Percentiles rank a stretch among this genome's conserved stretches.
phyloP scores from a whole-genome alignment of 345 rosid genomes.

The Syzygium aqueum region DNA sequence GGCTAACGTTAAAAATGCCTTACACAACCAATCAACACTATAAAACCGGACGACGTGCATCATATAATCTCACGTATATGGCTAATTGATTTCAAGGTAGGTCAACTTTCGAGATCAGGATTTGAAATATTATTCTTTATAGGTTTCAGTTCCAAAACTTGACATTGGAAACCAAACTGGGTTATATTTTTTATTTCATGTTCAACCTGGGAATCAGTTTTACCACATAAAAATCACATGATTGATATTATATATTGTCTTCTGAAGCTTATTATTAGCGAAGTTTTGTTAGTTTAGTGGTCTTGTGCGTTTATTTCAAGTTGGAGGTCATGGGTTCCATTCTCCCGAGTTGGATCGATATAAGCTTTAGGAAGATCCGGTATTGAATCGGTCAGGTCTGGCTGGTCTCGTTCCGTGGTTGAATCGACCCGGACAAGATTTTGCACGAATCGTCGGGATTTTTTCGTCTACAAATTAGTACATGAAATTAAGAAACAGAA shows the following conservation, averaged over 20 bases:
- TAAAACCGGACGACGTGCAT: rapidly evolving
- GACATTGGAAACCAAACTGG: rapidly evolving
- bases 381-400: background rate
- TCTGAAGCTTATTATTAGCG: background rate
- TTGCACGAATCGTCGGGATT: background rate
- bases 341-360: background rate
- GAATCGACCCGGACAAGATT: background rate
- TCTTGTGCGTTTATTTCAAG: background rate
- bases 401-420: background rate
- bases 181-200: rapidly evolving
- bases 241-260: background rate
- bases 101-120: background rate
- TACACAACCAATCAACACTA: background rate
- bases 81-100: background rate
- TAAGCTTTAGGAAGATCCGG: rapidly evolving
- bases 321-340: background rate
- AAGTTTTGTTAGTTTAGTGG: background rate
- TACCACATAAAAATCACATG: background rate
- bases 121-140: background rate
- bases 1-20: background rate
- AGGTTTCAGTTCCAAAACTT: rapidly evolving
- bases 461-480: background rate
- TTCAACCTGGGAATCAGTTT: rapidly evolving
- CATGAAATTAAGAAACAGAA: background rate
- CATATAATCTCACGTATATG: background rate